Evolutionary conservation across 176 grass and related monocot species (phyloP).

Genomic region (Tillandsia fasciculata): DNA sequence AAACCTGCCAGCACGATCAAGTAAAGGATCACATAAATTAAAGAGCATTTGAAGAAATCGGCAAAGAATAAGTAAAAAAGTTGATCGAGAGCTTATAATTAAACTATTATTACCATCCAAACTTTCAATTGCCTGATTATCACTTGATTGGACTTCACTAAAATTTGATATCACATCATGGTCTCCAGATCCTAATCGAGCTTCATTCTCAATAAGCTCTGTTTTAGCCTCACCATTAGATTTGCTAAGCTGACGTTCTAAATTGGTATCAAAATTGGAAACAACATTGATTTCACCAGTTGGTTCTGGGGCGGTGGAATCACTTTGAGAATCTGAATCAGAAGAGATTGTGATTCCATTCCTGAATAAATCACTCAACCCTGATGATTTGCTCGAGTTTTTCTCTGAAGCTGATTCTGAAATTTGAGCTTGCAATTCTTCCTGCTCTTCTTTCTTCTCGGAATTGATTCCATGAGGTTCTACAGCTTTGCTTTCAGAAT

Average conservation of each 20-base stretch:
- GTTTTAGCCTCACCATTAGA: constrained; percentile 8
- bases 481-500: constrained; percentile 35
- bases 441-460: constrained; percentile 26
- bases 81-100: constrained; percentile 16
- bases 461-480: constrained; percentile 22
- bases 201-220: constrained; percentile 5
- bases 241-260: not conserved
- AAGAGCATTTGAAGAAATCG: constrained; percentile 1
- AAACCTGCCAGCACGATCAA: constrained; percentile 33
- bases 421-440: constrained; percentile 9
- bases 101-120: constrained; percentile 39
- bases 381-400: constrained; percentile 10
- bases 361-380: constrained; percentile 17
- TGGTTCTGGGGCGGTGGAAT: constrained; percentile 25
- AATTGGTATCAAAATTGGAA: constrained; percentile 29
- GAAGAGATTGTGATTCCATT: constrained; percentile 19
- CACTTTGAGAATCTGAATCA: constrained; percentile 16
- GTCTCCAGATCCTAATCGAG: not conserved
- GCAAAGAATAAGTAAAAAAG: not conserved
- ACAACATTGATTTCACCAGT: constrained; percentile 16
- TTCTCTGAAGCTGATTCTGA: constrained; percentile 24
- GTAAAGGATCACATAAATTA: constrained; percentile 11
- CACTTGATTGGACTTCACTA: constrained; percentile 24
- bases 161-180: not conserved
- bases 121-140: constrained; percentile 15